A percentile compares a stretch with the other conserved stretches of the same genome.
These are phyloP conservation scores for Saturnispora ahearnii DNA, from an alignment of 805 yeast species.

Conservation along the genomic window DNA sequence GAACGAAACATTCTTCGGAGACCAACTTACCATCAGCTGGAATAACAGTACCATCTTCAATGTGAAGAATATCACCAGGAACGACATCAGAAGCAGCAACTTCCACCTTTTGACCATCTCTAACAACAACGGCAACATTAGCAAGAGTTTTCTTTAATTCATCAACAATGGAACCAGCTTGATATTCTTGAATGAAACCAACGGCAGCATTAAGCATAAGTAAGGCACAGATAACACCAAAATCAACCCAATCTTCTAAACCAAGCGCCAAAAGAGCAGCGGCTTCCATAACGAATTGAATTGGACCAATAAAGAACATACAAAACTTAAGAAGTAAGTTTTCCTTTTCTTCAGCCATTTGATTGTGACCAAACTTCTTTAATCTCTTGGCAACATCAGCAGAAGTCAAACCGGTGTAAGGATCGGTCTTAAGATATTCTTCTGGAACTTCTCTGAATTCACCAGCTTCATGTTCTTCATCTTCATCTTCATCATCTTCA, in stretches of 20 bases:
- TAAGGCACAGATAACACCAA: constrained; percentile 92
- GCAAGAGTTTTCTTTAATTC: constrained; percentile 94
- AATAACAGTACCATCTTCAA: constrained; percentile 86
- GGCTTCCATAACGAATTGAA: constrained; percentile 96
- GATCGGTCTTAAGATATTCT: constrained; percentile 76
- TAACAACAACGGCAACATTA: constrained; percentile 70
- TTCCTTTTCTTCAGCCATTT: constrained; percentile 85
- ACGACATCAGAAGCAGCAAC: constrained; percentile 77
- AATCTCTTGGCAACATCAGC: constrained; percentile 76
- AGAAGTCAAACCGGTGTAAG: constrained; percentile 59
- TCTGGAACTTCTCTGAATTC: constrained; percentile 76
- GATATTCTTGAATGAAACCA: constrained; percentile 96
- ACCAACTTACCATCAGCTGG: constrained; percentile 89
- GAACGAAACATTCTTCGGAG: constrained; percentile 64
- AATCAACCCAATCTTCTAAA: constrained; percentile 97
- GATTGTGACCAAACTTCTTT: constrained; percentile 84
- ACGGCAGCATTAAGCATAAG: constrained; percentile 81
- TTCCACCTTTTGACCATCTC: constrained; percentile 71
- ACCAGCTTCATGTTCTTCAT: constrained; percentile 36
- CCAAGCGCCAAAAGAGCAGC: constrained; percentile 94
- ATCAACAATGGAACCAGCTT: constrained; percentile 96
- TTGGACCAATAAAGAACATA: constrained; percentile 88
- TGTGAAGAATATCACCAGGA: constrained; percentile 87
- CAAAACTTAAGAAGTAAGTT: constrained; percentile 69
- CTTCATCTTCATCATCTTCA: constrained; percentile 48